Evolutionary conservation across 192 early-diverging fungal species (phyloP).

Genomic region (Mortierella antarctica): DNA sequence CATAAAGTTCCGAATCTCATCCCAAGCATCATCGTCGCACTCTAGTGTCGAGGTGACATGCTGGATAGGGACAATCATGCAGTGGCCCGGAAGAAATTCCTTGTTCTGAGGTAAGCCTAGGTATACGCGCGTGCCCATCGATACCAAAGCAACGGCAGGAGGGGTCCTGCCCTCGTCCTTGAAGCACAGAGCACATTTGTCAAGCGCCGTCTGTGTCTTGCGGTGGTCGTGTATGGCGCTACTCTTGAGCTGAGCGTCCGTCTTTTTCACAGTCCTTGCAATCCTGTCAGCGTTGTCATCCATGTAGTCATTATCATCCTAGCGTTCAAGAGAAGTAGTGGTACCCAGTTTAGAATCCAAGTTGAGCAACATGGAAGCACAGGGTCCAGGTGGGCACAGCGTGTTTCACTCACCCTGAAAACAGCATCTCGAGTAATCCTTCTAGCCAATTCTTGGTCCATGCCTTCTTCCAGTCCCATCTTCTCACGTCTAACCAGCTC

Average conservation of each 20-base stretch:
- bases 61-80: constrained; percentile 91
- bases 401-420: constrained; percentile 57
- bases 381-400: constrained; percentile 4
- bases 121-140: constrained; percentile 82
- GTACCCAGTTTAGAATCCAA: background rate
- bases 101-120: constrained; percentile 79
- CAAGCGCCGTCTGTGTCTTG: constrained; percentile 69
- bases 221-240: constrained; percentile 69
- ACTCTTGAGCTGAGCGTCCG: constrained; percentile 64
- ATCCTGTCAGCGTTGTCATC: constrained; percentile 89
- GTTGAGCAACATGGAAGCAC: background rate
- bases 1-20: constrained; percentile 96
- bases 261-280: constrained; percentile 67
- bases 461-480: constrained; percentile 58
- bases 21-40: constrained; percentile 93
- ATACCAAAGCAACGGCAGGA: constrained; percentile 77
- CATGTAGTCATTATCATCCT: constrained; percentile 90
- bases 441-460: constrained; percentile 77
- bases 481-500: constrained; percentile 81
- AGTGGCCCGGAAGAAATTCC: constrained; percentile 87
- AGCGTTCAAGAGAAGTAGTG: constrained; percentile 21
- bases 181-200: constrained; percentile 83
- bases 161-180: constrained; percentile 65
- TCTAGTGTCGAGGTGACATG: constrained; percentile 86
- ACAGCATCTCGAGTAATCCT: constrained; percentile 75